A percentile compares a stretch with the other conserved stretches of the same genome.
These are phyloP conservation scores for Colletotrichum sp. DNA, from an alignment of 2,329 filamentous ascomycete species.

Conservation along the genomic window DNA sequence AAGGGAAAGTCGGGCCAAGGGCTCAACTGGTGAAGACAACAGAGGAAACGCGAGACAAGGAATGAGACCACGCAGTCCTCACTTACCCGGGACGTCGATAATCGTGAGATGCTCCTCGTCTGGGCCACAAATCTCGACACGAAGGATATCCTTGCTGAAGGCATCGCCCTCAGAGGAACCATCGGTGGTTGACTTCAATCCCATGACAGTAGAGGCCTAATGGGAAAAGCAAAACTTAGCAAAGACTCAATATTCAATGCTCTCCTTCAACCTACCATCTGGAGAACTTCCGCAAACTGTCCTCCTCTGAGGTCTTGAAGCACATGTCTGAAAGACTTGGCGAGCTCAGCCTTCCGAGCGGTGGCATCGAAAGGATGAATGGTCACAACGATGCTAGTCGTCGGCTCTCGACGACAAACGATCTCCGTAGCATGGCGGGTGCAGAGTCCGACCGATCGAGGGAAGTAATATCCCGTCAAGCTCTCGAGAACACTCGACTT, in stretches of 20 bases:
- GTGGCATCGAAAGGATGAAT: slow-evolving; percentile 39
- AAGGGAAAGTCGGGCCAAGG: too few relatives aligned
- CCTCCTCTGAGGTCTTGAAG: slow-evolving; percentile 72
- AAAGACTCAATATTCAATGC: slow-evolving; percentile 27
- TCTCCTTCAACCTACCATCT: slow-evolving; percentile 31
- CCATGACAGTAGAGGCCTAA: slow-evolving; percentile 5
- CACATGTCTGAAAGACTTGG: slow-evolving; percentile 68
- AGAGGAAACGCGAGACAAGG: background rate
- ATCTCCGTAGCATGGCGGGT: slow-evolving; percentile 56
- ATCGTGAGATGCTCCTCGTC: slow-evolving; percentile 24
- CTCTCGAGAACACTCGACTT: slow-evolving; percentile 85
- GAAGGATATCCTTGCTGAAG: slow-evolving; percentile 24
- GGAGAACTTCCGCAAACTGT: slow-evolving; percentile 1
- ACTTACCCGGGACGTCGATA: slow-evolving; percentile 42
- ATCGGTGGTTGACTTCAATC: background rate
- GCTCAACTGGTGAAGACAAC: too few relatives aligned
- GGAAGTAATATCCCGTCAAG: slow-evolving; percentile 53
- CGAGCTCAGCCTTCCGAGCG: background rate
- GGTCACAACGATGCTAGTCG: slow-evolving; percentile 40
- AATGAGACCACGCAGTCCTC: background rate
- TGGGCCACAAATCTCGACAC: slow-evolving; percentile 25
- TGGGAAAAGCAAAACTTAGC: background rate
- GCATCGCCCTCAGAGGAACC: background rate
- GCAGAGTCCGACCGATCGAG: slow-evolving; percentile 47
- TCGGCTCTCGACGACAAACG: slow-evolving; percentile 41